A percentile compares a stretch with the other conserved stretches of the same genome.
phyloP scores from a whole-genome alignment of 352 stramenopile genomes.

The Globisporangium sylvaticum region DNA sequence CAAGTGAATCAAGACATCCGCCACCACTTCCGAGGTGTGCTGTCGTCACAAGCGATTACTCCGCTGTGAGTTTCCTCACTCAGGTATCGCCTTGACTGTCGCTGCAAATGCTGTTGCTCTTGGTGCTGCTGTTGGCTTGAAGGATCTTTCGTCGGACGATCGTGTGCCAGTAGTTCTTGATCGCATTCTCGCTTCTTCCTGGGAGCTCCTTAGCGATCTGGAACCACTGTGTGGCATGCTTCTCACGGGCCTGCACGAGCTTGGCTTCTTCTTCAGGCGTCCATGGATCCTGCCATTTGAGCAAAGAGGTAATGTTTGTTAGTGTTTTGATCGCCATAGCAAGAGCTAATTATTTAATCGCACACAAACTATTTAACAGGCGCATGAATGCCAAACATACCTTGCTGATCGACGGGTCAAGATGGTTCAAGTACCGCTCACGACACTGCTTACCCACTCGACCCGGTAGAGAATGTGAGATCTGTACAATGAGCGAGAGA shows the following conservation, averaged over 20 bases:
- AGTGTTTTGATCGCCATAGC: not conserved
- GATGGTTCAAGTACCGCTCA: constrained; percentile 64
- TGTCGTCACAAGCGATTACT: constrained; percentile 35
- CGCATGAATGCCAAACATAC: constrained; percentile 17
- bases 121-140: not conserved
- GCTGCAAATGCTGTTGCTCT: not conserved
- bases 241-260: constrained; percentile 21
- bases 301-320: not conserved
- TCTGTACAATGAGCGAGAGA: constrained; percentile 20
- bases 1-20: constrained; percentile 58
- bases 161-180: constrained; percentile 70
- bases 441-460: constrained; percentile 68
- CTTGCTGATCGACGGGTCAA: constrained; percentile 42
- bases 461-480: constrained; percentile 50
- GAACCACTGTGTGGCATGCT: constrained; percentile 39
- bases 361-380: not conserved
- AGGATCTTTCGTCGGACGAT: constrained; percentile 23
- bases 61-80: constrained; percentile 26
- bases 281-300: constrained; percentile 36
- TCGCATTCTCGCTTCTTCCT: constrained; percentile 48
- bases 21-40: constrained; percentile 39
- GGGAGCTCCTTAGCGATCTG: constrained; percentile 41
- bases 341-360: not conserved
- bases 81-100: not conserved
- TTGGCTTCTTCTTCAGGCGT: constrained; percentile 39